phyloP scores from a whole-genome alignment of 257 asterid species.

The Asclepias syriaca region DNA sequence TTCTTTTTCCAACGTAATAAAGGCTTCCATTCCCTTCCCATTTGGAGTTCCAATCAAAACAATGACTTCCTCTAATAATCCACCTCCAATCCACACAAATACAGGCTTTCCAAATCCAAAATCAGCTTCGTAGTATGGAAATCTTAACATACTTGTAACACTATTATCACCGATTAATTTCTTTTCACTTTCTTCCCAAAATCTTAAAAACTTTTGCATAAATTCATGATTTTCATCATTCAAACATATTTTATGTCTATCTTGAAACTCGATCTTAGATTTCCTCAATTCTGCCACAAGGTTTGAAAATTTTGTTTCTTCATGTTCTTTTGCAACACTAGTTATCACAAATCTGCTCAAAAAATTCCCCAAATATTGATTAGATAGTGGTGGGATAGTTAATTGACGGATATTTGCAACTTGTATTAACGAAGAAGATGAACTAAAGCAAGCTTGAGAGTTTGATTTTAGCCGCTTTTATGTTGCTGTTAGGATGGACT shows the following conservation, averaged over 20 bases:
- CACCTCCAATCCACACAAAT: slow-evolving; percentile 6
- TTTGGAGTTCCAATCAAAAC: too few species aligned
- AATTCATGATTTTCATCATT: background rate
- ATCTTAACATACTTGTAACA: background rate
- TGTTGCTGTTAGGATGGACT: background rate
- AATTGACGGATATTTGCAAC: background rate
- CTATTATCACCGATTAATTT: background rate
- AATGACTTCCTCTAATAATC: too few species aligned
- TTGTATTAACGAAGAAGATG: background rate
- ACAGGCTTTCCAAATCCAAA: slow-evolving; percentile 23
- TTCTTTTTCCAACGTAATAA: slow-evolving; percentile 6
- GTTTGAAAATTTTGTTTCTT: too few species aligned
- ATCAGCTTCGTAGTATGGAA: background rate
- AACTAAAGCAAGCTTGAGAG: background rate
- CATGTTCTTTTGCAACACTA: background rate
- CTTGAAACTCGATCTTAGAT: background rate
- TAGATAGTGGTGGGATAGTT: background rate
- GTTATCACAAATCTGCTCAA: background rate
- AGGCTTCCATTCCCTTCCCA: slow-evolving; percentile 13
- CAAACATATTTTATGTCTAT: background rate
- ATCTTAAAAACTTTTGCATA: background rate
- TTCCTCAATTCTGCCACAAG: background rate
- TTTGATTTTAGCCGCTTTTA: too few species aligned
- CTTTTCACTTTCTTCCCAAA: background rate
- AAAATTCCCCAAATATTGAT: background rate